Evolutionary conservation across 2,329 filamentous ascomycete genomes (phyloP), one percentile per base, ranked within the genome.

Genomic region (Botryotinia globosa): DNA sequence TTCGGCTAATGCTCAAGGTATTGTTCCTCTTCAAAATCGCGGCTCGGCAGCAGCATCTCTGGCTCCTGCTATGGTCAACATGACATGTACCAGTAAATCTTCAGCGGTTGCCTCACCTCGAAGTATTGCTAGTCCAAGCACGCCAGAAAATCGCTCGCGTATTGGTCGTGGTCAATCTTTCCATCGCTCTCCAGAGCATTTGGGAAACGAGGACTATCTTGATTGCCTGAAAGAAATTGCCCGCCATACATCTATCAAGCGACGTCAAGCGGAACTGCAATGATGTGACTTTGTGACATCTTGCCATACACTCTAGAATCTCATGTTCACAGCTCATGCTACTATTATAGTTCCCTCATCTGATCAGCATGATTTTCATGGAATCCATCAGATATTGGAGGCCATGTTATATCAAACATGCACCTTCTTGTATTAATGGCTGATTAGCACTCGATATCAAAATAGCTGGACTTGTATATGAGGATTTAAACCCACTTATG

Each of bases 21-120:
- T 77, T 69, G 74, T 81, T 29, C 80, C 79, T 66, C 45, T 51
- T 14, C 78, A 78, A 58, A 80, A 80, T 63, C 75, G 77, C 54
- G 80, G 79, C 44, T 78, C 78, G 65, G 80, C 80, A 32, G 77
- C 75, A 70, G 79, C 79, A 39, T 80, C 79, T 65, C 77, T 81
- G 22, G 76, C 76, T 54, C 79, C 80, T 42, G 73, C 75, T 39
- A 72, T 75, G 69, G 45, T 67, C n/a, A 72, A 16, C 18, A 56
- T 58, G 48, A 22, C 48, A 22, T 32, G 39, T 37, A 62, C 22
- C 29, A 72, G 37, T 67, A 64, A 64, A 39, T n/a, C 44, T 0
- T 29, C 69, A 56, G 34, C 7, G n/a, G 22, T 65, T 44, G 22
- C 37, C n/a, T 72, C 69, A 22, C 69, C 69, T 12, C 62, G 62